phyloP scores from a whole-genome alignment of 495 filamentous ascomycete species.

The Tuber aestivum region DNA sequence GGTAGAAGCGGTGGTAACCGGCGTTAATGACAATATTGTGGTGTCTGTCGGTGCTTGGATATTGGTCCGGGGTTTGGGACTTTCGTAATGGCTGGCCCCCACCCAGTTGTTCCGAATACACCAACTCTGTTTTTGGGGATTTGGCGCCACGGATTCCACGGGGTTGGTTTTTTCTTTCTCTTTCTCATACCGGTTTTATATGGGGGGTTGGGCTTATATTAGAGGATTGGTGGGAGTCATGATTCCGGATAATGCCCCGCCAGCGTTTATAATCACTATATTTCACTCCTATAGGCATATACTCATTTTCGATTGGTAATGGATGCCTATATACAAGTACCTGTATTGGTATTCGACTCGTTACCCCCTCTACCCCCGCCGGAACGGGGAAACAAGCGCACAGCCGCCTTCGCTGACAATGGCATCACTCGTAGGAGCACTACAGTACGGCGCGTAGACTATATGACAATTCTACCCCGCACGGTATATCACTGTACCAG shows the following conservation, averaged over 20 bases:
- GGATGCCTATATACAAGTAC: not conserved
- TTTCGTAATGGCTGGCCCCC: slow-evolving; percentile 48
- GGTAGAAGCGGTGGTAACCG: slow-evolving; percentile 90
- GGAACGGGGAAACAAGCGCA: not conserved
- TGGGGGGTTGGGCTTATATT: not conserved
- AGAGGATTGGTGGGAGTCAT: not conserved
- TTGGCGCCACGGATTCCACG: slow-evolving; percentile 1
- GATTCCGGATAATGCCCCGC: not conserved
- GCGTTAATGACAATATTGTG: slow-evolving; percentile 97
- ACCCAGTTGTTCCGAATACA: not conserved
- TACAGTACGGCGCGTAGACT: too few relatives aligned
- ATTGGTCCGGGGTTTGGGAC: slow-evolving; percentile 68
- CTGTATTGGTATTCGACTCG: not conserved
- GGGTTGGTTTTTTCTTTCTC: slow-evolving; percentile 3
- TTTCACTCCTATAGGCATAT: not conserved
- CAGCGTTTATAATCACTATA: not conserved
- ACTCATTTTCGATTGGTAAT: not conserved
- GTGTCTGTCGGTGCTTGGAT: slow-evolving; percentile 94
- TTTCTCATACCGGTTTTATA: not conserved
- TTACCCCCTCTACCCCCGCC: not conserved
- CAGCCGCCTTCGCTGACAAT: not conserved
- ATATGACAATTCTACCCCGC: too few relatives aligned
- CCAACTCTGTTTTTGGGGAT: not conserved
- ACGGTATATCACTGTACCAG: too few relatives aligned
- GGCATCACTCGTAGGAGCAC: not conserved